Base-by-base conservation (phyloP, 371 early-diverging fungal species). In the Umbelopsis sp. region DNA sequence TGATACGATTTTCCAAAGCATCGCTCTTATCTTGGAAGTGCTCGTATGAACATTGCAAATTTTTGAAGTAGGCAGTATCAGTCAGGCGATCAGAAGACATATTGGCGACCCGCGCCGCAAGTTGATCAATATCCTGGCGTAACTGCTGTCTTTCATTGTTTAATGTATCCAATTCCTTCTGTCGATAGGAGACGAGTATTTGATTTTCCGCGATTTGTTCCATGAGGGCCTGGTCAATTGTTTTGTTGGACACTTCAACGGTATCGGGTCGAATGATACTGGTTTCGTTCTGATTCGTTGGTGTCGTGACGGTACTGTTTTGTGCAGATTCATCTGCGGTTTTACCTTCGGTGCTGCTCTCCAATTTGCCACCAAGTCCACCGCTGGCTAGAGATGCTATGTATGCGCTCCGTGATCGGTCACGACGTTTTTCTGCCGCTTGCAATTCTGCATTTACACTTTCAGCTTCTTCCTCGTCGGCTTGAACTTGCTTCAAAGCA, bases 161-260 rank as follows among this genome's bases (percentile, higher is more conserved):
- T n/a, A 94, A 73, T 48, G 89, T 88, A n/a, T 93, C 91, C 18
- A 92, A 67, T 67, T 96, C 93, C 35, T 77, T 79, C 70, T 82
- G 81, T 16, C 91, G 80, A 48, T 85, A 80, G 12, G 91, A 84
- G 4, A 91, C 66, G 51, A 93, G 76, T 41, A 75, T 29, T 51
- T 75, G 73, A n/a, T 79, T 73, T 63, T 83, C 83, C 44, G 73
- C 74, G 10, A 76, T 63, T 64, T 78, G 77, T 16, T 67, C 57
- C 63, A 77, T 71, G 11, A 70, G 29, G 14, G 74, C 72, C 69
- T 78, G 78, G 3, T 75, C 76, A 35, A 57, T 57, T 29, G 57
- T 57, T 35, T 57, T 57, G 57, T 57, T n/a, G 14, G 57, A 57
- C 10, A 57, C 57, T 35, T 57, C 57, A 35, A 57, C 57, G 32